Base-by-base conservation (phyloP, 768 basidiomycete genomes). In the Serendipita sp. region DNA sequence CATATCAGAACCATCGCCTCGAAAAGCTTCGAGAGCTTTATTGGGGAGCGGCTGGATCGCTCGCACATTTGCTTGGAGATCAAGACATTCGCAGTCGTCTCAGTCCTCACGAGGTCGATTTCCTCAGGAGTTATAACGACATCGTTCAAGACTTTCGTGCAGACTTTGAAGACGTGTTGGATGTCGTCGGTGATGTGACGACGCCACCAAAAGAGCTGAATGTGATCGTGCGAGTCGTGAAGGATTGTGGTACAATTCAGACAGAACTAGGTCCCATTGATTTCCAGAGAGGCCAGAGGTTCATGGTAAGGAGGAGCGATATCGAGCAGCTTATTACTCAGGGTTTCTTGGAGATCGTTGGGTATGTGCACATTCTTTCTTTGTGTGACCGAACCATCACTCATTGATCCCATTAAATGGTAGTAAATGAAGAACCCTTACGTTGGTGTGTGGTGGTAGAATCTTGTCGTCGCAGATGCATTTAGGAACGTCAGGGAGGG, bases 301-400 rank as follows among this genome's bases (percentile, higher is more conserved):
- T 90, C 68, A 84, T 93, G 78, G 85, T 97, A 60, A 78, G 89
- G 41, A 76, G 90, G 67, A 81, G 88, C 4, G 91, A 94, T 70
- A 85, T 99, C 65, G 96, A 99, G 71, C 86, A 94, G 71, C 78
- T 98, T 67, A 90, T 98, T 67, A 84, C 94, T 1, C 89, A 93
- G 69, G 94, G 94, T 3, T 95, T 86, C 72, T 75, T 99, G 67
- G 90, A 97, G 75, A 84, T 94, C 69, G 84, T 95, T 28, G 42
- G 42, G 26, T 45, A 45, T 16, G 61, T 62, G 38, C 14, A 7
- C 38, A 38, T 38, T 7, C 14, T 14, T 1, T 38, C 38, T 5
- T 38, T 38, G 38, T 38, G n/a, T n/a, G n/a, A n/a, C n/a, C n/a
- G n/a, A n/a, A n/a, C n/a, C n/a, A n/a, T n/a, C n/a, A n/a, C n/a